A percentile compares a stretch with the other conserved stretches of the same genome.
These are phyloP conservation scores for Scalesia atractyloides DNA, from an alignment of 129 eudicot genomes.

Conservation along the genomic window DNA sequence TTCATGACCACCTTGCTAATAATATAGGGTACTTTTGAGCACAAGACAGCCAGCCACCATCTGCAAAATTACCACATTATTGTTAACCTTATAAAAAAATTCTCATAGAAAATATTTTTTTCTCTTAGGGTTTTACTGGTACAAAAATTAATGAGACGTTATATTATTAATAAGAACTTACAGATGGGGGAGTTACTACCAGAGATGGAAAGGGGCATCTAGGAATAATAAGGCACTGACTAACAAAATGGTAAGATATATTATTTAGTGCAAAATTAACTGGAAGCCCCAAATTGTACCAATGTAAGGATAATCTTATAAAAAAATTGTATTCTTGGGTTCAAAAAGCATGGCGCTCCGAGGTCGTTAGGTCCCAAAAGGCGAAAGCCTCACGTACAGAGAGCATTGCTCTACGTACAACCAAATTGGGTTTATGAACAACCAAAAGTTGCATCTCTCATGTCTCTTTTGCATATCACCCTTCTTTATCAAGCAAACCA, in stretches of 20 bases:
- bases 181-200: conserved; percentile 90
- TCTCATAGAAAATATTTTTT: not conserved
- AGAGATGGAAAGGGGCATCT: conserved; percentile 72
- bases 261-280: conserved; percentile 6
- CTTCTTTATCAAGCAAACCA: too few relatives aligned
- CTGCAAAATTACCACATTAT: conserved; percentile 39
- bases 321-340: too few relatives aligned
- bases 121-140: not conserved
- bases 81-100: not conserved
- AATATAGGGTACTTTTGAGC: too few relatives aligned
- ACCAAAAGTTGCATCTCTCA: too few relatives aligned
- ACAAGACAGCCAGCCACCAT: conserved; percentile 90
- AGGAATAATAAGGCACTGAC: conserved; percentile 93
- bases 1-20: conserved; percentile 92
- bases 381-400: too few relatives aligned
- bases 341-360: too few relatives aligned
- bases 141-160: not conserved
- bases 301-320: too few relatives aligned
- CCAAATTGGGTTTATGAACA: too few relatives aligned
- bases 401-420: too few relatives aligned
- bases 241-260: conserved; percentile 28
- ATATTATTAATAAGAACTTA: conserved; percentile 48
- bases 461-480: too few relatives aligned
- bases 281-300: not conserved
- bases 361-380: too few relatives aligned